Evolutionary conservation across 768 basidiomycete species (phyloP).

Genomic region (Leccinum barrowsii): DNA sequence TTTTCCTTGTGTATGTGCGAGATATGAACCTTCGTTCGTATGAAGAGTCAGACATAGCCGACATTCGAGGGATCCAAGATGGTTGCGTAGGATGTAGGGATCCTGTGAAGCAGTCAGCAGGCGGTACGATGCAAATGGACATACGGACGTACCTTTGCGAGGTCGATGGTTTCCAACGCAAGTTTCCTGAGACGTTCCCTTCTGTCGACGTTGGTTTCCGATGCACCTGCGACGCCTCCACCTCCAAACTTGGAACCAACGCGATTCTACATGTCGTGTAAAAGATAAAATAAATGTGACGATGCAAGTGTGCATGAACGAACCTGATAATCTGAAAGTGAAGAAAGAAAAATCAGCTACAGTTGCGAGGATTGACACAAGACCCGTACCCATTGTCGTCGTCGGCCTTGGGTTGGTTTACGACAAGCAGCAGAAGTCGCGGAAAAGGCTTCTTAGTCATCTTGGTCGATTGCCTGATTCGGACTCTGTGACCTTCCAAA

Average conservation of each 20-base stretch:
- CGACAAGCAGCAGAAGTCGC: not conserved
- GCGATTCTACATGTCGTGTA: constrained; percentile 62
- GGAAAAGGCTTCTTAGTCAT: not conserved
- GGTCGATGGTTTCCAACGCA: constrained; percentile 94
- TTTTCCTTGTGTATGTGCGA: constrained; percentile 99
- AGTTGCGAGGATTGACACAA: not conserved
- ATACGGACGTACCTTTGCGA: constrained; percentile 75
- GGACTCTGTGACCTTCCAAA: not conserved
- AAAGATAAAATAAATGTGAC: not conserved
- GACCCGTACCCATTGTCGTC: constrained; percentile 32
- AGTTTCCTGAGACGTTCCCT: constrained; percentile 93
- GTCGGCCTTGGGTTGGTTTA: not conserved
- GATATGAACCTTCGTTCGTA: constrained; percentile 99
- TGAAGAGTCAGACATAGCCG: constrained; percentile 95
- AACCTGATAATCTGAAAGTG: constrained; percentile 64
- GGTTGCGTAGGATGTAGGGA: constrained; percentile 98
- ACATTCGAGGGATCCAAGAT: constrained; percentile 97
- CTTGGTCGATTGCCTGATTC: constrained; percentile 13
- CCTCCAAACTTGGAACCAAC: constrained; percentile 96
- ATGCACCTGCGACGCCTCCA: constrained; percentile 92
- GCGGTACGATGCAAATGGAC: not conserved
- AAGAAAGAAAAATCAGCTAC: constrained; percentile 7
- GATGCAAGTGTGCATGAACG: constrained; percentile 6
- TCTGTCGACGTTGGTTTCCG: constrained; percentile 93
- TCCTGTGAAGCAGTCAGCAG: constrained; percentile 51